A percentile compares a stretch with the other conserved stretches of the same genome.
These are phyloP conservation scores for Saturnispora mendoncae DNA, from an alignment of 805 yeast species.

Conservation along the genomic window DNA sequence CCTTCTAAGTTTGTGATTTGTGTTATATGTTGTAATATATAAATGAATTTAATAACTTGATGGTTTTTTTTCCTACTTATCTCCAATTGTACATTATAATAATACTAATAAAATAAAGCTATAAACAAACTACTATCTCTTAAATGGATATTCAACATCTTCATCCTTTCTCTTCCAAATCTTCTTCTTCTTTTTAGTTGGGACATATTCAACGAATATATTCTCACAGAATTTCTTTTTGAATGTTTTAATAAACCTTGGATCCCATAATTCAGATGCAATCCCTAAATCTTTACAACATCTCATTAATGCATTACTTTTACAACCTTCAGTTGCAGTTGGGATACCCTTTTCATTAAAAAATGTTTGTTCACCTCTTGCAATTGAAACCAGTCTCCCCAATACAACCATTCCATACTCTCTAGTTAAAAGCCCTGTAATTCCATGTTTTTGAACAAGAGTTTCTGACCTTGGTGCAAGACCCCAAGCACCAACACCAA, in stretches of 20 bases:
- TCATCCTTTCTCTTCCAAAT: slow-evolving; percentile 87
- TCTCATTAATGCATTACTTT: slow-evolving; percentile 93
- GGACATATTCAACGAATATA: slow-evolving; percentile 74
- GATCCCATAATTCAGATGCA: slow-evolving; percentile 97
- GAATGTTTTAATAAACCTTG: slow-evolving; percentile 67
- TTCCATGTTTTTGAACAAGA: slow-evolving; percentile 37
- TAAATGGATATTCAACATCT: slow-evolving; percentile 79
- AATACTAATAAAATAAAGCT: not conserved
- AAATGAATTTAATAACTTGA: slow-evolving; percentile 1
- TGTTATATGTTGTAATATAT: too few species aligned
- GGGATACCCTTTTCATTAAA: slow-evolving; percentile 81
- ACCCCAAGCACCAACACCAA: slow-evolving; percentile 99
- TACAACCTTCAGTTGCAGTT: slow-evolving; percentile 96
- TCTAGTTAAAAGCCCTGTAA: slow-evolving; percentile 52
- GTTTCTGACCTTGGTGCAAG: slow-evolving; percentile 88
- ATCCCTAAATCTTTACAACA: slow-evolving; percentile 96
- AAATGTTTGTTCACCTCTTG: slow-evolving; percentile 93
- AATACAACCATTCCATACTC: slow-evolving; percentile 84
- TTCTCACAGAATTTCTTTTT: slow-evolving; percentile 66
- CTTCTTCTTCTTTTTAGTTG: slow-evolving; percentile 77
- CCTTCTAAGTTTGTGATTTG: slow-evolving; percentile 2
- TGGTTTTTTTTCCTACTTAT: slow-evolving; percentile 5
- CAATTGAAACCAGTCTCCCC: slow-evolving; percentile 83
- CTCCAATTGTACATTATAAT: slow-evolving; percentile 7
- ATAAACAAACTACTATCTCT: slow-evolving; percentile 22